Base-by-base conservation (phyloP, 129 eudicot species). In the Tagetes patula region DNA sequence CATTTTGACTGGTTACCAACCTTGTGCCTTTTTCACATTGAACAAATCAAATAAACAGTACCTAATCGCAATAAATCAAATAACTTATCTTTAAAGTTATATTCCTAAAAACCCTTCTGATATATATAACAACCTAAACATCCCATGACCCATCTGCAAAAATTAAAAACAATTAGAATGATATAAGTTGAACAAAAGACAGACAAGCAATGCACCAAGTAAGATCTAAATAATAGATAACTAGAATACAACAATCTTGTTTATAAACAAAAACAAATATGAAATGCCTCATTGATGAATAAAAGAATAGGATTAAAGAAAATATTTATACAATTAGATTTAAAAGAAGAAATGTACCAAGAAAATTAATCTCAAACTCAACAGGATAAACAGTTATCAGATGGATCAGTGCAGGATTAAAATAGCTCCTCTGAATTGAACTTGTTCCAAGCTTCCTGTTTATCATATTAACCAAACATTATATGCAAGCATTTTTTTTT, bases 351-450 rank as follows among this genome's bases (percentile, higher is more conserved):
- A 69, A 56, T 54, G 20, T 55, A 38, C 40, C 54, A 34, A 11
- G 60, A 67, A 68, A 30, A 46, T 54, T 54, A 8, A 55, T 67
- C 73, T 75, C 67, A 54, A 33, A 50, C 53, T 60, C 34, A 67
- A 60, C 67, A 71, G 32, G 13, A 53, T 41, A 58, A n/a, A 61
- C 70, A 45, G 30, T 45, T 67, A 67, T 56, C 38, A 56, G 63
- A 56, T 14, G 34, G 7, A 68, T 69, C 34, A 53, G 55, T 71
- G 63, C 61, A 36, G 70, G 55, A 46, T 83, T 82, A 89, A 80
- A 93, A 89, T 11, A 87, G 98, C 95, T 89, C 98, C 87, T 93
- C 98, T 62, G 98, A 87, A 85, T 93, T 93, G 69, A 93, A 89
- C 84, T 93, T 93, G 84, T 93, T 93, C 98, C 96, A 93, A 8